phyloP scores from a whole-genome alignment of 306 rosid genomes.

The Castanospermum australe region DNA sequence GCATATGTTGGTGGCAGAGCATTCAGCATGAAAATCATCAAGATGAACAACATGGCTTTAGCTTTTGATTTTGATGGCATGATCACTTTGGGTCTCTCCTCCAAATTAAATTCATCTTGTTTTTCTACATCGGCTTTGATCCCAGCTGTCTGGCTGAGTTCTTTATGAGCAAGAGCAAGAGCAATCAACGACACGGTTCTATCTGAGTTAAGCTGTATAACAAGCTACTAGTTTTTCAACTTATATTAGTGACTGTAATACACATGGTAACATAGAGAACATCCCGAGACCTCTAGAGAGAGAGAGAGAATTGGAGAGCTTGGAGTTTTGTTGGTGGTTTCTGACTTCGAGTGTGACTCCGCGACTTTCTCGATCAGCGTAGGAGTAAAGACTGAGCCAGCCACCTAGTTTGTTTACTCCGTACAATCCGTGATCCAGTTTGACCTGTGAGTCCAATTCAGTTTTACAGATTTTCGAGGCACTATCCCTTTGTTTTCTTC shows the following conservation, averaged over 20 bases:
- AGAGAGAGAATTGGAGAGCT: slow-evolving; percentile 20
- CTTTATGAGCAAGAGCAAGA: slow-evolving; percentile 15
- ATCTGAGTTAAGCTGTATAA: neutral
- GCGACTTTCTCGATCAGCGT: slow-evolving; percentile 50
- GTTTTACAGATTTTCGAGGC: slow-evolving; percentile 28
- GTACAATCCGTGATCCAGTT: slow-evolving; percentile 52
- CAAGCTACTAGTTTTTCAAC: neutral
- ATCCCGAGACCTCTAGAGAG: neutral
- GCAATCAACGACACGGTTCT: neutral
- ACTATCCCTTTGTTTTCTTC: neutral
- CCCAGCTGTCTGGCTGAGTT: neutral
- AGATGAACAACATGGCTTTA: slow-evolving; percentile 40
- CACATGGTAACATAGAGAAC: neutral
- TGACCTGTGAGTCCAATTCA: slow-evolving; percentile 26
- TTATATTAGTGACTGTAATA: too few species aligned
- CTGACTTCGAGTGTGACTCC: slow-evolving; percentile 49
- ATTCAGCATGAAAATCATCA: slow-evolving; percentile 32
- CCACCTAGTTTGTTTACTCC: too few species aligned
- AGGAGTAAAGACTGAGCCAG: too few species aligned
- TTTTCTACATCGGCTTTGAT: neutral
- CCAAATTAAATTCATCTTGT: neutral
- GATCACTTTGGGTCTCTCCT: neutral
- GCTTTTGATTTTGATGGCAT: slow-evolving; percentile 42
- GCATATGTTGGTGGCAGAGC: slow-evolving; percentile 43
- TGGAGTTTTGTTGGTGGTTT: slow-evolving; percentile 33